Conservation (phyloP, 371 early-diverging fungal genomes). For the Mucor velutinosus region DNA sequence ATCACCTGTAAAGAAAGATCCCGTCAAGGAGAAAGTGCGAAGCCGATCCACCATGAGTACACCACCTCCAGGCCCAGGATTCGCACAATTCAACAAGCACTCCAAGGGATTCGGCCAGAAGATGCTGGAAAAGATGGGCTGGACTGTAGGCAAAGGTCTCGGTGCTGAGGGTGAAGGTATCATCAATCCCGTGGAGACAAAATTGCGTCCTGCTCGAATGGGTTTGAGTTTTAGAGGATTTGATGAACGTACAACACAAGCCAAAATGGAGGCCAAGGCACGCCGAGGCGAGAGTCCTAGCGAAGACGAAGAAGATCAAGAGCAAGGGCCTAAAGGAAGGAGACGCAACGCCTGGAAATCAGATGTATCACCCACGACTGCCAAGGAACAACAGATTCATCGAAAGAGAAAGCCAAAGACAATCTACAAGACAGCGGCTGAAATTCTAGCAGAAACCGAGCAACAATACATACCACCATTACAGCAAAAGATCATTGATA, state of each 20-base stretch:
- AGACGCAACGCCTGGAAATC: constrained; percentile 58
- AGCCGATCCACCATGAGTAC: constrained; percentile 5
- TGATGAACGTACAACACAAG: constrained; percentile 66
- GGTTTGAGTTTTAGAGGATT: constrained; percentile 82
- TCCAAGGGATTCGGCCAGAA: constrained; percentile 76
- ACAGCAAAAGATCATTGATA: constrained; percentile 78
- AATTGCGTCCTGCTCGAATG: constrained; percentile 77
- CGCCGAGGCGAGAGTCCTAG: constrained; percentile 23
- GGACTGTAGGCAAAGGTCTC: constrained; percentile 72
- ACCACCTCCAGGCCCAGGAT: constrained; percentile 60
- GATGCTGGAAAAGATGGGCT: constrained; percentile 87
- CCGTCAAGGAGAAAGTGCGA: constrained; percentile 11
- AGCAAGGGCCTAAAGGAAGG: constrained; percentile 17
- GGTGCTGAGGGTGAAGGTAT: constrained; percentile 86
- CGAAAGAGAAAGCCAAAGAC: constrained; percentile 50
- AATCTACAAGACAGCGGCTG: constrained; percentile 75
- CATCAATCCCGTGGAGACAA: constrained; percentile 86
- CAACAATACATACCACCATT: constrained; percentile 26
- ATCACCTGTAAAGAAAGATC: constrained; percentile 10
- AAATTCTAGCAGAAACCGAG: constrained; percentile 48
- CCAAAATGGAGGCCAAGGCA: constrained; percentile 49
- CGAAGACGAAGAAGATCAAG: constrained; percentile 34
- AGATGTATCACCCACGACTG: neutral
- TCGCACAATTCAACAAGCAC: constrained; percentile 77
- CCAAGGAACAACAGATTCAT: too few relatives aligned